These are phyloP conservation scores for Coemansia sp. DNA, from an alignment of 192 early-diverging fungal species.

Conservation along the genomic window DNA sequence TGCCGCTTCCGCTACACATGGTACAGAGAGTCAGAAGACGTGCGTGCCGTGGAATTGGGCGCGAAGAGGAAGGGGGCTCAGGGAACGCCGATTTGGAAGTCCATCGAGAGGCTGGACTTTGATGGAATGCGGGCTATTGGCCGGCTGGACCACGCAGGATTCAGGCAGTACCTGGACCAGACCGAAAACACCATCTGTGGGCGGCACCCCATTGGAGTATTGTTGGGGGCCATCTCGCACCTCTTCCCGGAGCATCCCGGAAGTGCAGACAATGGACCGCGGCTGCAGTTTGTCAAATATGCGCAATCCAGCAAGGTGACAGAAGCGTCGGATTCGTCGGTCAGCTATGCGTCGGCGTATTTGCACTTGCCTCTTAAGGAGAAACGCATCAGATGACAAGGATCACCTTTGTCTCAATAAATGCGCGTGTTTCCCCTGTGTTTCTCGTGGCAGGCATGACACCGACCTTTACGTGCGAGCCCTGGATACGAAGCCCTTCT, in stretches of 20 bases:
- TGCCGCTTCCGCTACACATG: constrained; percentile 80
- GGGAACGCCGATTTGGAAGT: constrained; percentile 66
- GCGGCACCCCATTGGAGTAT: constrained; percentile 80
- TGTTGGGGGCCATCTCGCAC: constrained; percentile 65
- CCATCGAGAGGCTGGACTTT: constrained; percentile 76
- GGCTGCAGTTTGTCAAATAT: constrained; percentile 77
- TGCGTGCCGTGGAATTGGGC: constrained; percentile 2
- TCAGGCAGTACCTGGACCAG: constrained; percentile 66
- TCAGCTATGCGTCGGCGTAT: constrained; percentile 75
- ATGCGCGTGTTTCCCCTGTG: background rate
- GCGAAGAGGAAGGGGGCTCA: constrained; percentile 2
- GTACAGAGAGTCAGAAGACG: constrained; percentile 43
- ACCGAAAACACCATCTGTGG: constrained; percentile 97
- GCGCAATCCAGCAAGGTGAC: constrained; percentile 72
- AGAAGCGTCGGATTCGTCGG: constrained; percentile 64
- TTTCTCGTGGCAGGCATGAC: background rate
- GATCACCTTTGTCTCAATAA: background rate
- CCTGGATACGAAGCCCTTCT: no score
- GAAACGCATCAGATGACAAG: background rate
- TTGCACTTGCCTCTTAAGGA: constrained; percentile 15
- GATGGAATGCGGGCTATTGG: constrained; percentile 81
- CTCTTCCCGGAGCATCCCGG: constrained; percentile 19
- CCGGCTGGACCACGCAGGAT: constrained; percentile 57
- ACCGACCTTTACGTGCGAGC: background rate
- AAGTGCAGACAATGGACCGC: constrained; percentile 13